Base-by-base conservation (phyloP, 495 filamentous ascomycete genomes). In the Aspergillus wentii region DNA sequence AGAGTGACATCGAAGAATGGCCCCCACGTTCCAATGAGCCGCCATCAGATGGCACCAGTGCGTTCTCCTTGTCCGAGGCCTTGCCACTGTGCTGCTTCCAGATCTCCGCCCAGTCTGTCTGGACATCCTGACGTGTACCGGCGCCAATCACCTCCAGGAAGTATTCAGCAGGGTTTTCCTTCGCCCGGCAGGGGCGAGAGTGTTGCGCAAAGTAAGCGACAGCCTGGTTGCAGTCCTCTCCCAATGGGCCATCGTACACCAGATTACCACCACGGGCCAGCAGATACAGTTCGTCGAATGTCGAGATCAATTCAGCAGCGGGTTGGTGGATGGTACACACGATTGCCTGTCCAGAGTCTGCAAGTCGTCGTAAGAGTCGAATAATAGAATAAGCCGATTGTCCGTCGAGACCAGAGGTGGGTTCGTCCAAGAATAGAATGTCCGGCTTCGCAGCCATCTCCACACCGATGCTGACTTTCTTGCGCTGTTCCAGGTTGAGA, bases 381-480 rank as follows among this genome's bases (percentile, higher is more conserved):
- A 84, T 66, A 39, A 87, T 86, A 1, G 72, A 79, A 43, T 68
- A 75, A 5, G 85, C 83, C 0, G 75, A 74, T 41, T 87, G 77
- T 1, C 70, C 71, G 49, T 90, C 85, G 1, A 90, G 66, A 13
- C 85, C 85, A 8, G 75, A 77, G 1, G 77, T 79, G 0, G 78
- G 79, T 43, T 84, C 78, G 25, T 85, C 61, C 61, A 85, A 79
- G 10, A 85, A 64, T 3, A 85, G 56, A 0, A 86, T 59, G 3
- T 72, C 71, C 0, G 85, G 85, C 44, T 81, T 82, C 1, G 85
- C 80, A 1, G 80, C 85, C 0, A 90, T 63, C 53, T 89, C 85
- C 6, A 90, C 82, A 33, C 80, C 85, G 38, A 90, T 88, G 2
- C 80, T 87, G 3, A 87, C 54, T 14, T 59, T 43, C 59, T 82